Percentiles rank a stretch among this genome's conserved stretches.
phyloP scores from a whole-genome alignment of 345 rosid species.

The Linum lewisii region DNA sequence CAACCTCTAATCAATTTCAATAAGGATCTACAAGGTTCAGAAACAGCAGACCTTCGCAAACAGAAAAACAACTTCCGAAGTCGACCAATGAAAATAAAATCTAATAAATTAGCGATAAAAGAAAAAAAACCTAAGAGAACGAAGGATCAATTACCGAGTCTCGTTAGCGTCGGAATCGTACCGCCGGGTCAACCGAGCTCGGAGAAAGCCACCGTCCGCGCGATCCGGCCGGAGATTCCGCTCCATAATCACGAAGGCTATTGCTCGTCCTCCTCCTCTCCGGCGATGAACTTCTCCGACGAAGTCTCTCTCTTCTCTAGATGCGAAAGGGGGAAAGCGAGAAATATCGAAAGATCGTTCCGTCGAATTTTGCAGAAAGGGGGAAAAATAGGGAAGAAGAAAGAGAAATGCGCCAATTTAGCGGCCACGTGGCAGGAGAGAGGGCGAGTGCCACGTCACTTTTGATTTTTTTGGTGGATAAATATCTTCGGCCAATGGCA shows the following conservation, averaged over 20 bases:
- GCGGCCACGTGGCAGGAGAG: slow-evolving; percentile 1
- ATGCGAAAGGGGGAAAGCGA: not conserved
- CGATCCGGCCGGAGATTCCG: not conserved
- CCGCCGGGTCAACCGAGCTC: too few species aligned
- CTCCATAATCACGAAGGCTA: not conserved
- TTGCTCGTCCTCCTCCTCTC: not conserved
- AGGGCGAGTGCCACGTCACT: slow-evolving; percentile 1
- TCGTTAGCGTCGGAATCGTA: not conserved
- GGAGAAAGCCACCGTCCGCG: too few species aligned
- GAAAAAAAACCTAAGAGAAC: not conserved
- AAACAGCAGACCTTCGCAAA: too few species aligned
- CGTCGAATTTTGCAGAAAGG: not conserved
- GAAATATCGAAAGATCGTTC: not conserved
- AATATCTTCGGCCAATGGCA: slow-evolving; percentile 3
- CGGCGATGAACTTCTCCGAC: not conserved
- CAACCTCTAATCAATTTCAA: too few species aligned
- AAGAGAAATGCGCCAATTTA: not conserved
- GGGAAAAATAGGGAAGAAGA: not conserved
- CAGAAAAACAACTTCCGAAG: too few species aligned
- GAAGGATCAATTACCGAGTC: not conserved
- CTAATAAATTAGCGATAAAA: too few species aligned
- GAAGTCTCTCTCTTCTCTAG: not conserved
- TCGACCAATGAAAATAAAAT: too few species aligned
- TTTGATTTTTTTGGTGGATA: not conserved
- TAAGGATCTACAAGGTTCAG: too few species aligned